These are phyloP conservation scores for Afroboletus lepidellus DNA, from an alignment of 1,284 basidiomycete species.

Conservation along the genomic window DNA sequence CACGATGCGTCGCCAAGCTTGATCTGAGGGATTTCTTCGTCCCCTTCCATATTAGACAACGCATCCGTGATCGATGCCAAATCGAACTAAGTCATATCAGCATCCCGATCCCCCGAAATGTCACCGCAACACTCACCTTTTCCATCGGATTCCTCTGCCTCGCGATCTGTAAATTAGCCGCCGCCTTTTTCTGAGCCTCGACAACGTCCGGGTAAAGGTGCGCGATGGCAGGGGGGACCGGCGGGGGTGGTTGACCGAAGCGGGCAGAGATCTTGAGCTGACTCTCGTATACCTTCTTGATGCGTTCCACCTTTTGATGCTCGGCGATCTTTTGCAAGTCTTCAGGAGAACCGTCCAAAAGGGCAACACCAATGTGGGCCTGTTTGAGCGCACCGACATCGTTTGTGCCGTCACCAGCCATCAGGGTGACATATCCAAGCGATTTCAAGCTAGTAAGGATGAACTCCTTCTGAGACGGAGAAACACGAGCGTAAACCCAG, in stretches of 20 bases:
- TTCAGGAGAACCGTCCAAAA: slow-evolving; percentile 87
- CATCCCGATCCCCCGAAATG: not conserved
- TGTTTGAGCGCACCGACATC: slow-evolving; percentile 96
- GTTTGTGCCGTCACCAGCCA: slow-evolving; percentile 97
- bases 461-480: slow-evolving; percentile 91
- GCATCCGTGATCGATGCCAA: slow-evolving; percentile 84
- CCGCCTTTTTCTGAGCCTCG: slow-evolving; percentile 81
- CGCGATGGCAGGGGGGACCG: slow-evolving; percentile 81
- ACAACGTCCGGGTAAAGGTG: slow-evolving; percentile 87
- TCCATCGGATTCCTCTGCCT: slow-evolving; percentile 85
- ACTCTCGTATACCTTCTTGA: slow-evolving; percentile 95
- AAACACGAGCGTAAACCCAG: slow-evolving; percentile 96
- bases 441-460: slow-evolving; percentile 87
- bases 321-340: slow-evolving; percentile 93
- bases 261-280: slow-evolving; percentile 85
- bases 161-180: slow-evolving; percentile 59
- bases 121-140: slow-evolving; percentile 54
- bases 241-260: slow-evolving; percentile 90
- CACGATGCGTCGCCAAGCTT: slow-evolving; percentile 96
- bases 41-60: slow-evolving; percentile 88
- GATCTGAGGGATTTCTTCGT: slow-evolving; percentile 92
- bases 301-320: slow-evolving; percentile 81
- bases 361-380: slow-evolving; percentile 91
- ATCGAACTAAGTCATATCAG: slow-evolving; percentile 67
- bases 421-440: slow-evolving; percentile 87